Conservation (phyloP, 495 filamentous ascomycete species). For the Monascus purpureus region DNA sequence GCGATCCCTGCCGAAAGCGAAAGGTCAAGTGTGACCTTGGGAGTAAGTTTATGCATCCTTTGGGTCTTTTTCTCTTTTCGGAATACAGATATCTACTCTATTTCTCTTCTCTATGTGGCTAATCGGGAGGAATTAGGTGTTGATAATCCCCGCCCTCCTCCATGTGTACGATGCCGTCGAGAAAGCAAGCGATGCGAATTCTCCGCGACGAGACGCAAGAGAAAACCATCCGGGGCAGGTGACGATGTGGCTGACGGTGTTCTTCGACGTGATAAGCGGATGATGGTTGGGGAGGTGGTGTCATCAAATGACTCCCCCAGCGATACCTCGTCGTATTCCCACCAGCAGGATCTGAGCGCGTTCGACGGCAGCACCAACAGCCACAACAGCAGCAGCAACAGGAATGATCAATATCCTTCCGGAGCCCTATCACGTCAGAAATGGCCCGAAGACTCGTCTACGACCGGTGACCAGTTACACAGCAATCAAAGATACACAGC, state of each 20-base stretch:
- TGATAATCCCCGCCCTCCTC: constrained; percentile 85
- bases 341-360: constrained; percentile 10
- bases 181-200: constrained; percentile 42
- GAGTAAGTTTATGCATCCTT: constrained; percentile 25
- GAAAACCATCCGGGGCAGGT: constrained; percentile 31
- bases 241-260: constrained; percentile 40
- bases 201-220: not conserved
- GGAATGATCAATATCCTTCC: too few relatives aligned
- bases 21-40: constrained; percentile 92
- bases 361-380: constrained; percentile 8
- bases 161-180: constrained; percentile 83
- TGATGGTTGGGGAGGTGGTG: constrained; percentile 30
- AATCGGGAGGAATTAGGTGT: constrained; percentile 40
- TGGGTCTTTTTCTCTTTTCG: not conserved
- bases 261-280: constrained; percentile 37
- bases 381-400: constrained; percentile 1
- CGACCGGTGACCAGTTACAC: constrained; percentile 4
- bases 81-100: not conserved
- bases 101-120: too few relatives aligned
- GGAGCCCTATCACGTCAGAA: too few relatives aligned
- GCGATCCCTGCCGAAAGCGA: constrained; percentile 79
- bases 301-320: constrained; percentile 15
- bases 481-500: constrained; percentile 12
- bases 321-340: constrained; percentile 16
- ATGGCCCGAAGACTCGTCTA: constrained; percentile 16